Conservation (phyloP, 2,329 filamentous ascomycete genomes). For the Botrytis sinoallii region DNA sequence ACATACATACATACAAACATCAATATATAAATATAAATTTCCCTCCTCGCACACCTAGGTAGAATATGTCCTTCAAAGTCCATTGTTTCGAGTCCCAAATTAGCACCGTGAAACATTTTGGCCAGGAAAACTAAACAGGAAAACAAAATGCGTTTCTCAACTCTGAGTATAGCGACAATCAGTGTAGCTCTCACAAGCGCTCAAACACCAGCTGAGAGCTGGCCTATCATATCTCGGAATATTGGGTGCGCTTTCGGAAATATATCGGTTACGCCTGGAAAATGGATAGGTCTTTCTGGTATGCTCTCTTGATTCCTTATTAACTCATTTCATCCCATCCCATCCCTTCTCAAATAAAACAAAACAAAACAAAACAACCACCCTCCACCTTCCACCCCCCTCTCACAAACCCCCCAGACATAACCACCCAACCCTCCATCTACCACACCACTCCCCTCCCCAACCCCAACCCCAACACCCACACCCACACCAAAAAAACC, state of each 20-base stretch:
- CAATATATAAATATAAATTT: not conserved
- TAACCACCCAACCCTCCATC: not conserved
- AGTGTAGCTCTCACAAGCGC: not conserved
- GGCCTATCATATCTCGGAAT: not conserved
- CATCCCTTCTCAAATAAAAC: no score
- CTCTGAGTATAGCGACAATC: not conserved
- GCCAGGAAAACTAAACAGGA: fast-evolving
- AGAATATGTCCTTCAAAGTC: fast-evolving
- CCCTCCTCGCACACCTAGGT: not conserved
- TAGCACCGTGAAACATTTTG: no score
- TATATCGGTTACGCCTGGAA: not conserved
- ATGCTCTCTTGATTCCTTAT: fast-evolving
- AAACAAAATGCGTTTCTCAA: not conserved
- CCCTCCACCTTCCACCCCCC: no score
- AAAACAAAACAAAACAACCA: not conserved
- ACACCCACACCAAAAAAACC: no score
- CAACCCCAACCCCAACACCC: not conserved
- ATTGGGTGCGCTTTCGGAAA: not conserved
- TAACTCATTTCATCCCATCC: no score
- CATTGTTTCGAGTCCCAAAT: fast-evolving
- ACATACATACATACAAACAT: not conserved
- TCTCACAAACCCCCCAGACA: not conserved
- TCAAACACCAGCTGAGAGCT: not conserved
- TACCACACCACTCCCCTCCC: not conserved
- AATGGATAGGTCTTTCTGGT: not conserved